Conservation (phyloP, 2,329 filamentous ascomycete species). For the Aspergillus sp. region DNA sequence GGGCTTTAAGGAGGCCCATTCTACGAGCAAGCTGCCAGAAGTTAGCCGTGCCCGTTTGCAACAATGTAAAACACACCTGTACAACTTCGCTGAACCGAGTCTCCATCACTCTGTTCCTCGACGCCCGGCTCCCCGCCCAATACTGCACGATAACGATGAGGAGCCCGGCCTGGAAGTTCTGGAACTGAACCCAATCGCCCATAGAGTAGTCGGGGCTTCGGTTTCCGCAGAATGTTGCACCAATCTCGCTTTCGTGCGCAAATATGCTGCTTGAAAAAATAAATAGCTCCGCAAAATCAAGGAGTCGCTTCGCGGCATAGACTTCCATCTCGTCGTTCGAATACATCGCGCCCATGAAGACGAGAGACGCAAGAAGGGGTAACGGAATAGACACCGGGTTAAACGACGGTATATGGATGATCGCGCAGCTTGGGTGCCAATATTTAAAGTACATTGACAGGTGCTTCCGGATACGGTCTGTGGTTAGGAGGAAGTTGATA, state of each 20-base stretch:
- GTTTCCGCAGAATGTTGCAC: constrained; percentile 20
- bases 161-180: constrained; percentile 35
- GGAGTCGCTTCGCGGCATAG: constrained; percentile 27
- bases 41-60: not conserved
- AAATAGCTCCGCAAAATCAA: constrained; percentile 37
- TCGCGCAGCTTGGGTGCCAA: constrained; percentile 37
- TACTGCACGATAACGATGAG: constrained; percentile 35
- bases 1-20: constrained; percentile 28
- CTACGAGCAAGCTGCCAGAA: constrained; percentile 28
- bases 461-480: constrained; percentile 33
- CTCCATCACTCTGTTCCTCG: constrained; percentile 35
- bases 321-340: constrained; percentile 31
- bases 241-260: constrained; percentile 32
- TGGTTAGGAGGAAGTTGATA: constrained; percentile 32
- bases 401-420: constrained; percentile 36
- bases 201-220: constrained; percentile 12
- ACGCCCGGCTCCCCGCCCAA: constrained; percentile 32
- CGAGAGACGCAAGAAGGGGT: constrained; percentile 31
- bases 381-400: constrained; percentile 27
- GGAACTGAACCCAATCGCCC: constrained; percentile 28
- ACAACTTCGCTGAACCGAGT: constrained; percentile 35
- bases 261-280: constrained; percentile 36
- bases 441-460: constrained; percentile 35
- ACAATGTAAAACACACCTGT: constrained; percentile 20
- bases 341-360: constrained; percentile 39